These are phyloP conservation scores for Dipteronia sinensis DNA, from an alignment of 345 rosid genomes.

Conservation along the genomic window DNA sequence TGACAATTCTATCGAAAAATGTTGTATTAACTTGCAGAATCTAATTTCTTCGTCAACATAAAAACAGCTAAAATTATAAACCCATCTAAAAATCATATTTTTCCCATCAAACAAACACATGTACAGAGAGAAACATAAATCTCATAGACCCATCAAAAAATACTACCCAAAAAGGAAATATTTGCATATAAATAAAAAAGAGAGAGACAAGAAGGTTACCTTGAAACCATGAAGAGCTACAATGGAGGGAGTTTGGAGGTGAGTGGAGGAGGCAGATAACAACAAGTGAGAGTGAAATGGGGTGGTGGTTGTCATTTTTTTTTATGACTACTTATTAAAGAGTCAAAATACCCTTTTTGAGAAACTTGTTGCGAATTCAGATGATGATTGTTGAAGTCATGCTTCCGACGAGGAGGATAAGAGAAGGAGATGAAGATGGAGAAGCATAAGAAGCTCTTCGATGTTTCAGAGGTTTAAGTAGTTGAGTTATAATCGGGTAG, in stretches of 20 bases:
- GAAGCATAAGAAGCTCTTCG: not conserved
- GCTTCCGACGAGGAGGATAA: not conserved
- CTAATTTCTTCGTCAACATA: not conserved
- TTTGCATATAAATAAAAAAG: not conserved
- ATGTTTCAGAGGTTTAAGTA: constrained; percentile 11
- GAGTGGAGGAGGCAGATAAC: constrained; percentile 31
- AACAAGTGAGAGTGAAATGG: constrained; percentile 23
- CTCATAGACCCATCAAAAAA: not conserved
- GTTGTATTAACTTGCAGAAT: not conserved
- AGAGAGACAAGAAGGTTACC: constrained; percentile 22
- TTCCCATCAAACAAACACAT: not conserved
- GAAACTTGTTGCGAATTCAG: not conserved
- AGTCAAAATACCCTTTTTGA: not conserved
- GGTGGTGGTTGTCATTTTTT: constrained; percentile 32
- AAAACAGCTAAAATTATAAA: not conserved
- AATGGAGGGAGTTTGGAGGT: constrained; percentile 22
- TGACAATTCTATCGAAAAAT: not conserved
- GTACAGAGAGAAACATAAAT: not conserved
- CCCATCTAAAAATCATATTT: constrained; percentile 17
- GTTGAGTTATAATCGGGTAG: not conserved
- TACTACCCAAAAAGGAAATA: not conserved
- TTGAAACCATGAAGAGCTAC: constrained; percentile 23
- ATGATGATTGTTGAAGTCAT: not conserved
- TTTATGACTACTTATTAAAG: not conserved
- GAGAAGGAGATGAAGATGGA: not conserved